Base-by-base conservation (phyloP, 768 basidiomycete species). In the Tricholoma terreum region DNA sequence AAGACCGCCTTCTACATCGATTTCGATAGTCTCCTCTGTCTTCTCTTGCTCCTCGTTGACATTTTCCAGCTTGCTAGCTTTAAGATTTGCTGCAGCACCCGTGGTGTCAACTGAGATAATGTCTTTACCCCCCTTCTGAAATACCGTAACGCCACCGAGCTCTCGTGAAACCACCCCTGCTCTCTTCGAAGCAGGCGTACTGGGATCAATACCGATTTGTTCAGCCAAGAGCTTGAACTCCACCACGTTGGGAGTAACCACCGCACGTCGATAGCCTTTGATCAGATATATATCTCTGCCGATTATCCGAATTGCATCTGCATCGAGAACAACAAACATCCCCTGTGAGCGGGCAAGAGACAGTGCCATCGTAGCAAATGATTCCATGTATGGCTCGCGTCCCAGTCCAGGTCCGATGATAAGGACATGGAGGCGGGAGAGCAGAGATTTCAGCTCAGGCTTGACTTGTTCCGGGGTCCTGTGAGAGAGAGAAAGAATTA, bases 381-480 rank as follows among this genome's bases (percentile, higher is more conserved):
- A 72, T 67, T 92, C 92, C 94, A 98, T 99, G 74, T 92, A 90
- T 3, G 80, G 72, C 65, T 94, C 92, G 0, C 97, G 85, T 0
- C 97, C 97, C 0, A 99, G 82, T 5, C 97, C 97, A 0, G 97
- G 97, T 0, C 97, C 97, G 30, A 98, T 83, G 19, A 99, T 81
- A 40, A 99, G 85, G 19, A 90, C 92, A 71, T 99, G 97, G 6
- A 99, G 81, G 7, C 97, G 88, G 1, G 84, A 81, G 50, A 98
- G 77, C 45, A 99, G 78, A 0, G 83, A 84, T 22, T 85, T 71
- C 30, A 94, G 74, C 52, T 81, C 79, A 0, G 76, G 65, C 42
- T 75, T 71, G 17, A 91, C 79, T 50, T 71, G 65, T 15, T 80
- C 77, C 0, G 73, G 63, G 1, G 84, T 62, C 11, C 88, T 90